phyloP scores from a whole-genome alignment of 179 eudicot genomes.

The Amaranthus tricolor region DNA sequence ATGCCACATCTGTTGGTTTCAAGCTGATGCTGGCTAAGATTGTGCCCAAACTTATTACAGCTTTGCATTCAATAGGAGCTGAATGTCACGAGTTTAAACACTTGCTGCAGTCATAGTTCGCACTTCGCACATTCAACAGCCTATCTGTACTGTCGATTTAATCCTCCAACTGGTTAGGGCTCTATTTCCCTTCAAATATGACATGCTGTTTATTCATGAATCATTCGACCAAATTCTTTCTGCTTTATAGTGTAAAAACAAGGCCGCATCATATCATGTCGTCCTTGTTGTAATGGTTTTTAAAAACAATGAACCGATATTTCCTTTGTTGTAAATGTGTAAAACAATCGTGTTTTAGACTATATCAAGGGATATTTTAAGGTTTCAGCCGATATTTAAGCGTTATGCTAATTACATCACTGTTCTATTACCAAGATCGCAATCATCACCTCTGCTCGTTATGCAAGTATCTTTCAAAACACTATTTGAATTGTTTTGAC shows the following conservation, averaged over 20 bases:
- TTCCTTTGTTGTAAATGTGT: too few species aligned
- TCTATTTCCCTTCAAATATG: slow-evolving; percentile 10
- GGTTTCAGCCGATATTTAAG: too few species aligned
- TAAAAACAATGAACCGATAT: too few species aligned
- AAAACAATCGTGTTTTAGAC: too few species aligned
- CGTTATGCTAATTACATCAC: too few species aligned
- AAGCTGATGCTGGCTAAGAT: slow-evolving; percentile 94
- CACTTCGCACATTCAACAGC: neutral
- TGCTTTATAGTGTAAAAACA: too few species aligned
- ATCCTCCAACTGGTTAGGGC: slow-evolving; percentile 21
- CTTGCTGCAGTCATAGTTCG: slow-evolving; percentile 42
- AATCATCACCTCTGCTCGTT: too few species aligned
- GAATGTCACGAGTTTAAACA: slow-evolving; percentile 69
- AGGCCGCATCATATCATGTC: too few species aligned
- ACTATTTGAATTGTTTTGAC: neutral
- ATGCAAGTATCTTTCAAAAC: neutral
- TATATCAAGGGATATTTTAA: too few species aligned
- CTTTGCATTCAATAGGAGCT: slow-evolving; percentile 65
- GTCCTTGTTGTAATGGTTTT: too few species aligned
- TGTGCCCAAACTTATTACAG: slow-evolving; percentile 62
- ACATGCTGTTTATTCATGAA: neutral
- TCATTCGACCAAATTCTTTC: too few species aligned
- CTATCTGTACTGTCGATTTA: slow-evolving; percentile 10
- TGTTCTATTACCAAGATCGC: too few species aligned
- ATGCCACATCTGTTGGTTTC: slow-evolving; percentile 91